Evolutionary conservation across 2,329 filamentous ascomycete genomes (phyloP), one percentile per base, ranked within the genome.

Genomic region (Fusarium sp.): DNA sequence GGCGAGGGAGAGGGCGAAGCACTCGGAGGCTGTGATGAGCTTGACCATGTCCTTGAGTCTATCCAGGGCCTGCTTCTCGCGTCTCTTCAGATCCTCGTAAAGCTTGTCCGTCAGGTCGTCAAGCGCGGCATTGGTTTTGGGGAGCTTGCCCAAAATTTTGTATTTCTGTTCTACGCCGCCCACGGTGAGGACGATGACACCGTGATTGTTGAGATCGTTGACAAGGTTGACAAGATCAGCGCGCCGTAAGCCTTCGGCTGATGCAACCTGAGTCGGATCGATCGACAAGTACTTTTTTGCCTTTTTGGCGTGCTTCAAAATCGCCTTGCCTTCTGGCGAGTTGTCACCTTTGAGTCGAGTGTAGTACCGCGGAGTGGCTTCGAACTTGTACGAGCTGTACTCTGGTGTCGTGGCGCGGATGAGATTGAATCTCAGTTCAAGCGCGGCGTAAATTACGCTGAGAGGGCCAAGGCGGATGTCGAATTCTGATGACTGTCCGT

Each of bases 361-460:
- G 9, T 69, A 58, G 49, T 82, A 80, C 2, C 46, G 65, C 0
- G 61, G 39, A 3, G 61, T 74, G 11, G 74, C 71, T 41, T 76
- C 76, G 63, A 81, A 88, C 29, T 77, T 78, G 70, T 88, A 88
- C 2, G 78, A 75, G 8, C 77, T 81, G 57, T 87, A 88, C 36
- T 86, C 82, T 0, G 80, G 84, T 0, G 80, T 88, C 15, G 79
- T 81, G 14, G 81, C 84, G 19, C 86, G 79, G 27, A 88, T 76
- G 0, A 88, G 74, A 0, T 76, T 76, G 56, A 85, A 87, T 3
- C 80, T 81, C 5, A 88, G 75, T 66, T 89, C 86, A 2, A 89
- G 73, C n/a, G 83, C 80, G 0, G 85, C 84, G 47, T 86, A 85
- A 14, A 88, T 79, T 46, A 84, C 81, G 35, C 75, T 74, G 6